phyloP scores from a whole-genome alignment of 768 basidiomycete species.

The Austroboletus eburneus region DNA sequence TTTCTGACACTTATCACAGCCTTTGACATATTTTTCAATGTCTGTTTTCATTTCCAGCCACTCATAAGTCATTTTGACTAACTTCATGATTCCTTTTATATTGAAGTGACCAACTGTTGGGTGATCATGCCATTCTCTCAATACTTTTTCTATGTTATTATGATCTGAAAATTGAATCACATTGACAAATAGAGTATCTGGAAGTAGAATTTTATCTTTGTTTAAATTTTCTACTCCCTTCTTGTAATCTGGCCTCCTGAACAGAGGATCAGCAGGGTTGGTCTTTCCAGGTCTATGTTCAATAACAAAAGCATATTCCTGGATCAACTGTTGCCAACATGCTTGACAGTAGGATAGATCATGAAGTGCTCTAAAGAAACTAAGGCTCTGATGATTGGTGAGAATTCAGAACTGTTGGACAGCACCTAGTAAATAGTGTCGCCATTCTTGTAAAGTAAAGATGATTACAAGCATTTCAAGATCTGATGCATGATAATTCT shows the following conservation, averaged over 20 bases:
- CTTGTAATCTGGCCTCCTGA: not conserved
- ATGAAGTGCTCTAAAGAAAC: conserved; percentile 37
- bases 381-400: conserved; percentile 39
- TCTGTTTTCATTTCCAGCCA: too few relatives aligned
- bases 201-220: not conserved
- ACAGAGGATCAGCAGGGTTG: not conserved
- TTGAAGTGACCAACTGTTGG: too few relatives aligned
- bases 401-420: conserved; percentile 16
- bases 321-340: not conserved
- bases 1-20: too few relatives aligned
- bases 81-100: too few relatives aligned
- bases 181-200: too few relatives aligned
- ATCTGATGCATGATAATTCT: conserved; percentile 1
- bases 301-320: not conserved
- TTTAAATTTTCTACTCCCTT: not conserved
- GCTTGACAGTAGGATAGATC: conserved; percentile 41
- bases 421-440: not conserved
- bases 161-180: too few relatives aligned
- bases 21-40: too few relatives aligned
- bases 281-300: not conserved
- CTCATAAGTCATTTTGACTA: too few relatives aligned
- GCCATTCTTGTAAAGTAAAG: not conserved
- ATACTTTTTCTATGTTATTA: too few relatives aligned
- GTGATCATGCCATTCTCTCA: too few relatives aligned
- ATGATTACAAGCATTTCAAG: conserved; percentile 3